Evolutionary conservation across 768 basidiomycete species (phyloP).

Genomic region (Termitomyces sp.): DNA sequence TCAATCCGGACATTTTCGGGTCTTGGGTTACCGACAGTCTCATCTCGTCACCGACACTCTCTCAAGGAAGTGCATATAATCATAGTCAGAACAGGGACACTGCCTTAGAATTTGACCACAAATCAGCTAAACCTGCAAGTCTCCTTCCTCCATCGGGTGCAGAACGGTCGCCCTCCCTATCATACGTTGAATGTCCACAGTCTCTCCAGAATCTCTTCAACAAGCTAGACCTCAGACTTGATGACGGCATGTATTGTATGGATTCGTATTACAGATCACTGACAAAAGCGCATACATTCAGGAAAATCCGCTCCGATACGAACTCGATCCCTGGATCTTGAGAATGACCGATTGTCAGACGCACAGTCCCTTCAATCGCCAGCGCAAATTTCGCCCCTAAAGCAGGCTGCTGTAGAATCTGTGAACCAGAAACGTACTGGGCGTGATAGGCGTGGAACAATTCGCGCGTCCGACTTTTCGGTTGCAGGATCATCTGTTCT

Average conservation of each 20-base stretch:
- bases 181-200: neutral
- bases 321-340: conserved; percentile 16
- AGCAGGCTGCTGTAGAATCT: neutral
- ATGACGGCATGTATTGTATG: conserved; percentile 10
- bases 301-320: conserved; percentile 4
- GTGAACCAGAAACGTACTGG: conserved; percentile 17
- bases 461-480: conserved; percentile 46
- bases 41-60: conserved; percentile 40
- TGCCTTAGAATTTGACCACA: neutral
- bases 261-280: neutral
- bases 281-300: conserved; percentile 4
- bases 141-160: neutral
- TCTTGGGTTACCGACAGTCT: conserved; percentile 43
- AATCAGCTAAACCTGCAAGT: neutral
- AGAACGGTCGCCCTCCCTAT: neutral
- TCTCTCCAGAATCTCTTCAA: conserved; percentile 19
- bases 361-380: conserved; percentile 14
- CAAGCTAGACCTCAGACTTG: conserved; percentile 16
- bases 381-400: conserved; percentile 13
- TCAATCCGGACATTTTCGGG: conserved; percentile 12
- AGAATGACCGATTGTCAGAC: conserved; percentile 3
- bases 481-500: conserved; percentile 15
- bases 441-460: conserved; percentile 45
- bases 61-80: conserved; percentile 14
- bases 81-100: conserved; percentile 4